Percentiles rank a stretch among this genome's conserved stretches.
phyloP scores from a whole-genome alignment of 192 early-diverging fungal species.

The Umbelopsis ramanniana region DNA sequence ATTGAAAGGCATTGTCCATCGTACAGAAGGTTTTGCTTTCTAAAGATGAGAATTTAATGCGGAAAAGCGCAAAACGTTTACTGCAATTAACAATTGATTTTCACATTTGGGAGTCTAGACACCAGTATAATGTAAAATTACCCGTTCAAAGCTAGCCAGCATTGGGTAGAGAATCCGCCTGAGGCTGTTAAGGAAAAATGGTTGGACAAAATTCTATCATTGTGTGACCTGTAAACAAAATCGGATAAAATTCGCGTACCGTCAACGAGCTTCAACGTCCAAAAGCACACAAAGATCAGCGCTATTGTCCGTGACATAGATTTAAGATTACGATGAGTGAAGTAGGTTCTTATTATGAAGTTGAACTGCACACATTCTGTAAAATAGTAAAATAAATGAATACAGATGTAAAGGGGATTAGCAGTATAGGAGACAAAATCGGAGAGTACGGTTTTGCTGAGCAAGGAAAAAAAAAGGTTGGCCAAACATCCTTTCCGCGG shows the following conservation, averaged over 20 bases:
- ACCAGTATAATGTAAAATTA: not conserved
- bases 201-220: not conserved
- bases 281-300: no score
- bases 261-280: no score
- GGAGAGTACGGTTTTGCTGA: not conserved
- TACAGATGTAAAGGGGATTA: not conserved
- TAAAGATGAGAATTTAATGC: not conserved
- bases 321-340: no score
- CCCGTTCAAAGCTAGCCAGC: slow-evolving; percentile 39
- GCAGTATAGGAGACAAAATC: no score
- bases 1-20: slow-evolving; percentile 28
- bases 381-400: not conserved
- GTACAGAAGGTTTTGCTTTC: slow-evolving; percentile 34
- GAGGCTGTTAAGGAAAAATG: not conserved
- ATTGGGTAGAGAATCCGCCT: slow-evolving; percentile 32
- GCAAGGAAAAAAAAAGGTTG: not conserved
- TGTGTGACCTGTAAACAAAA: not conserved
- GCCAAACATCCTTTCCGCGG: not conserved
- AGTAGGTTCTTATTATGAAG: no score
- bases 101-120: not conserved
- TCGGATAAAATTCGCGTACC: not conserved
- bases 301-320: no score
- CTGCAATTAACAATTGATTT: not conserved
- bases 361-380: no score
- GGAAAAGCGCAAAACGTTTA: not conserved